Evolutionary conservation across 1,284 basidiomycete species (phyloP).

Genomic region (Sporisorium scitamineum): DNA sequence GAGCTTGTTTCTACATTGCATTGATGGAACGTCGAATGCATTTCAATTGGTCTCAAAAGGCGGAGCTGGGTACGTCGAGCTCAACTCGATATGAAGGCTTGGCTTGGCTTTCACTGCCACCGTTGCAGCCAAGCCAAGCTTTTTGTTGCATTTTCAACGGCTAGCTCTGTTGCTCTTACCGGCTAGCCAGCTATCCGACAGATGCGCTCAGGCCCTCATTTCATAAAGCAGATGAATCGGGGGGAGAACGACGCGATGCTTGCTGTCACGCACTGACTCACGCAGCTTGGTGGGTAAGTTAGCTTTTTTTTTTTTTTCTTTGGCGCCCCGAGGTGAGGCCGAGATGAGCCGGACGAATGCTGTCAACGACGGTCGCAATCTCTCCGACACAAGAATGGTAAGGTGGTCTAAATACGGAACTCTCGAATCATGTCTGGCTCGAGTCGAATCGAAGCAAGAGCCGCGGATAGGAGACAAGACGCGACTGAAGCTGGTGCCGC

Average conservation of each 20-base stretch:
- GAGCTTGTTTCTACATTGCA: background rate
- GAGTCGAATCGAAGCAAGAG: background rate
- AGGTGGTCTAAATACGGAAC: background rate
- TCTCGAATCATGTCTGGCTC: background rate
- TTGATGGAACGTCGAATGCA: background rate
- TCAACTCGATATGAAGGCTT: background rate
- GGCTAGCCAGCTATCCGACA: too few relatives aligned
- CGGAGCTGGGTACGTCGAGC: background rate
- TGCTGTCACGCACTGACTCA: background rate
- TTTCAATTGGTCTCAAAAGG: background rate
- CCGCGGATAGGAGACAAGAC: background rate
- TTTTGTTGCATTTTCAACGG: background rate
- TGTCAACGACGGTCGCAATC: background rate
- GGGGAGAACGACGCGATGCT: background rate
- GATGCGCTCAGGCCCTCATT: background rate
- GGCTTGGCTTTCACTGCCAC: too few relatives aligned
- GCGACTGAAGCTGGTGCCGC: too few relatives aligned
- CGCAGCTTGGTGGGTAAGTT: too few relatives aligned
- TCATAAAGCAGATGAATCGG: background rate
- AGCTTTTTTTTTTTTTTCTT: too few relatives aligned
- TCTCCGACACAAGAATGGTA: too few relatives aligned
- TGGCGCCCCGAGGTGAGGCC: background rate
- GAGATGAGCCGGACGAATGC: background rate
- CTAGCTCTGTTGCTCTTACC: background rate
- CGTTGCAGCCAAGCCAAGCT: background rate